Conservation (phyloP, 2,329 filamentous ascomycete species). For the Lasiodiplodia citricola region DNA sequence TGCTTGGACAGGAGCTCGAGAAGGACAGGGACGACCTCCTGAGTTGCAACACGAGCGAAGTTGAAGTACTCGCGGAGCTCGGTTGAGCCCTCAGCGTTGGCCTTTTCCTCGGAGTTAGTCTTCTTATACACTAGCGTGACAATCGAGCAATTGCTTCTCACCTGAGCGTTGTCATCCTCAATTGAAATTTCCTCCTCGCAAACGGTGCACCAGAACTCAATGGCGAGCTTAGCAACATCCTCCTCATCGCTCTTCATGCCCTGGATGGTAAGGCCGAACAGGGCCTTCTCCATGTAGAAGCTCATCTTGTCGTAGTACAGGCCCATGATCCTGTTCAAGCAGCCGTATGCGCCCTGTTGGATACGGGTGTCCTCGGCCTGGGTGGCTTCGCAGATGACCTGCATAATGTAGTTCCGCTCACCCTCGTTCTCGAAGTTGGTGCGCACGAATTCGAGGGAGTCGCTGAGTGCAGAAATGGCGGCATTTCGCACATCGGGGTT, state of each 20-base stretch:
- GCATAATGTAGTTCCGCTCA: constrained; percentile 99
- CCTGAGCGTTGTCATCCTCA: constrained; percentile 91
- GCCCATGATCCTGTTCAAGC: constrained; percentile 97
- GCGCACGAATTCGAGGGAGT: constrained; percentile 95
- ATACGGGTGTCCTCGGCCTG: constrained; percentile 90
- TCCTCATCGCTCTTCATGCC: constrained; percentile 99
- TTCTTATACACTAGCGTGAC: background rate
- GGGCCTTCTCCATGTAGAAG: constrained; percentile 99
- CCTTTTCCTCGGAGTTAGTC: constrained; percentile 39
- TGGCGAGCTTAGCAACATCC: constrained; percentile 95
- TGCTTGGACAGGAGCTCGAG: constrained; percentile 91
- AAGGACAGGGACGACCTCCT: constrained; percentile 92
- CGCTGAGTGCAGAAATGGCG: constrained; percentile 90
- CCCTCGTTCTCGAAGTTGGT: constrained; percentile 99
- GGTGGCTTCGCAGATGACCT: constrained; percentile 98
- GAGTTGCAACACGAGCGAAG: constrained; percentile 90
- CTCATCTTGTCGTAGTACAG: constrained; percentile 99
- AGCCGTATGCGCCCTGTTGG: constrained; percentile 95
- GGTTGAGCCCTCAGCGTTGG: constrained; percentile 73
- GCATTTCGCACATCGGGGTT: constrained; percentile 90
- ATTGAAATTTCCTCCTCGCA: constrained; percentile 98
- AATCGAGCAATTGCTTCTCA: constrained; percentile 46
- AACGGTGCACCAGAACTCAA: constrained; percentile 99
- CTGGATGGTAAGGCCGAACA: constrained; percentile 95
- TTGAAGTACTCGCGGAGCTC: constrained; percentile 94